Evolutionary conservation across 2,329 filamentous ascomycete species (phyloP), one percentile per base, ranked within the genome.

Genomic region (Xylaria sp.): DNA sequence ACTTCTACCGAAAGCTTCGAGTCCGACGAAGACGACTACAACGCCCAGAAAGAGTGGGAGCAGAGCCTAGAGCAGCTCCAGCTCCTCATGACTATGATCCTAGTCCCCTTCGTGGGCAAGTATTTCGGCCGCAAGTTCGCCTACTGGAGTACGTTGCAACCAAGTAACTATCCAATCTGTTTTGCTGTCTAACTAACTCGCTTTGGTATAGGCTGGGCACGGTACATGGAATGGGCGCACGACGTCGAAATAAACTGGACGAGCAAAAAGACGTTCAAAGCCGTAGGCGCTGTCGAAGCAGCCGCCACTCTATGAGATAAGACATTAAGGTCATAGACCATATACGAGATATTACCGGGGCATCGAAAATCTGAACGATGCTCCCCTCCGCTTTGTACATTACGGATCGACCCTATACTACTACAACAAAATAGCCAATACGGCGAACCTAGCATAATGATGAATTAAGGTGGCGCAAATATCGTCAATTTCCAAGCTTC

Each of bases 161-260:
- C n/a, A n/a, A n/a, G n/a, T 23, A 1, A 14, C 21, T 5, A 23
- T 15, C 8, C 12, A 45, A 12, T 47, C 9, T 19, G 7, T 2
- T 9, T 57, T 37, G 19, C 25, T 46, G 2, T 54, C n/a, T 37
- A 50, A 49, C 43, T 68, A 60, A 68, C 57, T 57, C 42, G 63
- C 21, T n/a, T n/a, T 42, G 42, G 23, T 49, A 45, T 70, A 97
- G 94, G 92, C 69, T 97, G 94, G 94, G 90, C 89, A 21, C 89
- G 90, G 72, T 96, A 93, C 75, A 97, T 97, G 94, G 87, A 92
- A 76, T 98, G 93, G 94, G 89, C 91, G 77, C 95, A 97, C 75
- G 78, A 84, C 63, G 89, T 96, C 59, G 90, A 96, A 64, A 83
- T 97, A 45, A 77, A 77, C 66, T 84, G 83, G 78, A 87, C 87